phyloP scores from a whole-genome alignment of 352 stramenopile species.

The Elongisporangium anandrum region DNA sequence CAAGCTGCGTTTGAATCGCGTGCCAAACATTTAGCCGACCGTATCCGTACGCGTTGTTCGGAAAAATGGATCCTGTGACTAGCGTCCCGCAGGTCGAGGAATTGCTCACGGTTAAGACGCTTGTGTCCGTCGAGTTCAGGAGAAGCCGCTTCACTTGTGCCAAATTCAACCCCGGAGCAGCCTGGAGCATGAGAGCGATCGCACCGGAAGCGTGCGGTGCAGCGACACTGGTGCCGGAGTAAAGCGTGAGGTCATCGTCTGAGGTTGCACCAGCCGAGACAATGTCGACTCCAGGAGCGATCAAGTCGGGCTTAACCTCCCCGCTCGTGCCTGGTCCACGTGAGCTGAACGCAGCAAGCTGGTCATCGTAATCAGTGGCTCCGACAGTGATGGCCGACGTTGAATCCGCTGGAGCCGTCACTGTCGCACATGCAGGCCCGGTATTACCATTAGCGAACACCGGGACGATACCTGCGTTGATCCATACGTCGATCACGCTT shows the following conservation, averaged over 20 bases:
- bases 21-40: conserved; percentile 40
- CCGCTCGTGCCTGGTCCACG: conserved; percentile 31
- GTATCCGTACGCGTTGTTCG: conserved; percentile 58
- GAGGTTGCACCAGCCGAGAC: conserved; percentile 11
- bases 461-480: conserved; percentile 44
- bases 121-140: conserved; percentile 8
- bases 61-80: conserved; percentile 15
- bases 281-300: conserved; percentile 26
- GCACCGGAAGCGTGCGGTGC: conserved; percentile 33
- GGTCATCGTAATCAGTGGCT: conserved; percentile 31
- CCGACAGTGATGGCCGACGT: conserved; percentile 38
- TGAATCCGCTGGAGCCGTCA: conserved; percentile 28
- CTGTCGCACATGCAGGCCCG: conserved; percentile 33
- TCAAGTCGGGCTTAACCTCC: conserved; percentile 37
- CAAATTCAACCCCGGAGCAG: conserved; percentile 18
- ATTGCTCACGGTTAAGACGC: conserved; percentile 7
- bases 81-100: conserved; percentile 4
- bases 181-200: conserved; percentile 32
- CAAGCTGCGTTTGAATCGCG: conserved; percentile 15
- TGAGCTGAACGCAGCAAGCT: conserved; percentile 23
- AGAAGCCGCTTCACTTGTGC: conserved; percentile 23
- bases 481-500: conserved; percentile 39
- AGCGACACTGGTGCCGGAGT: conserved; percentile 31
- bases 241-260: conserved; percentile 9
- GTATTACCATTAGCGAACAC: conserved; percentile 50